phyloP scores from a whole-genome alignment of 805 yeast species.

The Geotrichum ghanense region DNA sequence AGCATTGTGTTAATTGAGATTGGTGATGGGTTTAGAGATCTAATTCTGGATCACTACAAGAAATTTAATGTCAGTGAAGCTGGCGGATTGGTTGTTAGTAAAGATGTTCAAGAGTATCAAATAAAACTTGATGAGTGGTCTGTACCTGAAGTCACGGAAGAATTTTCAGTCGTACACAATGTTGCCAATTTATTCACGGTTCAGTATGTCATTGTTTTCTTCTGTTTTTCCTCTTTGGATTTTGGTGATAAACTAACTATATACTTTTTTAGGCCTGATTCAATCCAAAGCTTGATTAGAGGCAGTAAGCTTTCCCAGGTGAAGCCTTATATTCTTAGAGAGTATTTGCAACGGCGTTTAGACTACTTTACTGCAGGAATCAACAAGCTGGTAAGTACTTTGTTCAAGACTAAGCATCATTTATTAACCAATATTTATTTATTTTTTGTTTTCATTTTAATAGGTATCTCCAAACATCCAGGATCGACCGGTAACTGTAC shows the following conservation, averaged over 20 bases:
- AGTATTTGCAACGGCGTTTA: slow-evolving; percentile 54
- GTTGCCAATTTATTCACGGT: slow-evolving; percentile 78
- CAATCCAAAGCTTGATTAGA: slow-evolving; percentile 62
- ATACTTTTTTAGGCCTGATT: slow-evolving; percentile 36
- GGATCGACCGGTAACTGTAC: background rate
- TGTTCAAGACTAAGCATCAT: slow-evolving; percentile 37
- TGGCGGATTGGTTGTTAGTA: slow-evolving; percentile 69
- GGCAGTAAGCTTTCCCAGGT: slow-evolving; percentile 63
- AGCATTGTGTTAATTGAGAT: slow-evolving; percentile 40
- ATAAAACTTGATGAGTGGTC: slow-evolving; percentile 57
- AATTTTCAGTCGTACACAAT: slow-evolving; percentile 63
- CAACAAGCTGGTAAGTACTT: slow-evolving; percentile 7
- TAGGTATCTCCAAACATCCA: background rate
- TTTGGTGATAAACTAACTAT: slow-evolving; percentile 3
- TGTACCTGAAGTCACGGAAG: slow-evolving; percentile 46
- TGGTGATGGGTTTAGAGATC: slow-evolving; percentile 46
- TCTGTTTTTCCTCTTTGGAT: background rate
- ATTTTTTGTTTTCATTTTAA: background rate
- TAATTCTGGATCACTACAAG: slow-evolving; percentile 60
- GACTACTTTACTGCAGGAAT: slow-evolving; percentile 52
- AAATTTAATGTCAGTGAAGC: slow-evolving; percentile 65
- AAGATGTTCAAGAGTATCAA: slow-evolving; percentile 72
- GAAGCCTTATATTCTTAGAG: slow-evolving; percentile 36
- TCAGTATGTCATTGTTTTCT: slow-evolving; percentile 27
- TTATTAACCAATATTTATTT: background rate